phyloP scores from a whole-genome alignment of 108 stramenopile genomes.

The Bacterosira constricta region DNA sequence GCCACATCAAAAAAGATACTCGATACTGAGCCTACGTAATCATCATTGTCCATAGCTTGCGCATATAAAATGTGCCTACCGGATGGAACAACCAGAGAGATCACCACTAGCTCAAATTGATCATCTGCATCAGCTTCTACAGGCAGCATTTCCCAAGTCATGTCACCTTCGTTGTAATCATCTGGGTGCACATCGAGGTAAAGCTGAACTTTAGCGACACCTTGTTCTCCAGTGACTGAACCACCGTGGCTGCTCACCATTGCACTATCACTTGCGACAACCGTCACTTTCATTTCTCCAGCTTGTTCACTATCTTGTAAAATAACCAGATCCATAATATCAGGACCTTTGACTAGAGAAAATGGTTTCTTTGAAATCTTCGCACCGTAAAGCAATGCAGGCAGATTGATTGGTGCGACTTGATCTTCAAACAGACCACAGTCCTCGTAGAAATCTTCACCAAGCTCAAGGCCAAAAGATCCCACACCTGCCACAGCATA shows the following conservation, averaged over 20 bases:
- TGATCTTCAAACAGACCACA: constrained; percentile 50
- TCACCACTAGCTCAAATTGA: neutral
- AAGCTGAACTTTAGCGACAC: constrained; percentile 13
- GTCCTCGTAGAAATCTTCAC: constrained; percentile 47
- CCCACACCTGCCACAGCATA: constrained; percentile 56
- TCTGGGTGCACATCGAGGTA: constrained; percentile 39
- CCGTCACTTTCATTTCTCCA: constrained; percentile 20
- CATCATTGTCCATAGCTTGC: constrained; percentile 52
- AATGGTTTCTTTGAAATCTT: constrained; percentile 48
- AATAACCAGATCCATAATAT: constrained; percentile 25
- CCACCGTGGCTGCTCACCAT: constrained; percentile 20
- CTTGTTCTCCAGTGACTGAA: constrained; percentile 45
- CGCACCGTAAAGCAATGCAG: constrained; percentile 45
- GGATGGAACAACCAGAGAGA: constrained; percentile 2
- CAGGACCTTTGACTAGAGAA: constrained; percentile 49
- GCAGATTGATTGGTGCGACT: constrained; percentile 28
- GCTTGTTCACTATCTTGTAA: neutral
- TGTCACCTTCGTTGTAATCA: constrained; percentile 17
- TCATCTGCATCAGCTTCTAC: neutral
- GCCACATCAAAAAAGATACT: constrained; percentile 35
- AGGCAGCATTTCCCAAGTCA: constrained; percentile 25
- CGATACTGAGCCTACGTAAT: constrained; percentile 44
- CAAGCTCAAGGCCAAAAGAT: constrained; percentile 58
- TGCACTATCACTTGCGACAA: constrained; percentile 31
- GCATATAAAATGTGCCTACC: constrained; percentile 40